These are phyloP conservation scores for Komagataella kurtzmanii DNA, from an alignment of 805 yeast species.

Conservation along the genomic window DNA sequence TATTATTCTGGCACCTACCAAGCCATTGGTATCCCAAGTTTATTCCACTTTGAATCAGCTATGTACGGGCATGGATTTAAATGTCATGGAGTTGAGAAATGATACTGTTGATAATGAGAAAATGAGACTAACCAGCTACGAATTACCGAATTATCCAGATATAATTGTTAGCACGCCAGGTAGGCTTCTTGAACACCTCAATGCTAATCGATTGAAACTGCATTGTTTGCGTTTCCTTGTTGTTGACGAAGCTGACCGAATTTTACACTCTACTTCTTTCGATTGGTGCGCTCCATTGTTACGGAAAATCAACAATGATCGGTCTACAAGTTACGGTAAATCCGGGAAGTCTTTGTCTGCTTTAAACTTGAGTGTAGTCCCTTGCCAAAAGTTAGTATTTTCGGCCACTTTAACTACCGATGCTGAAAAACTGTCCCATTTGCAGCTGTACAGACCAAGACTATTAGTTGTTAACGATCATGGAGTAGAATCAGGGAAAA, in stretches of 20 bases:
- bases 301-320: constrained; percentile 16
- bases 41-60: constrained; percentile 45
- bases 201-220: constrained; percentile 27
- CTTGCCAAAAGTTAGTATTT: constrained; percentile 55
- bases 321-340: not conserved
- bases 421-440: constrained; percentile 68
- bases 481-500: constrained; percentile 14
- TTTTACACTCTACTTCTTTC: constrained; percentile 81
- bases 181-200: constrained; percentile 65
- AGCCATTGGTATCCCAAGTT: constrained; percentile 78
- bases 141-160: constrained; percentile 37
- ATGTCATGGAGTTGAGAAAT: constrained; percentile 49
- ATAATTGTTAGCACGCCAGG: constrained; percentile 67
- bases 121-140: constrained; percentile 19
- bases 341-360: not conserved
- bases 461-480: constrained; percentile 56
- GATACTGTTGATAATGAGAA: constrained; percentile 51
- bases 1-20: constrained; percentile 78
- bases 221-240: constrained; percentile 46
- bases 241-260: constrained; percentile 73
- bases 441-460: constrained; percentile 61
- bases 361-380: not conserved
- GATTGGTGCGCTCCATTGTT: constrained; percentile 70
- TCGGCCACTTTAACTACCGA: constrained; percentile 92
- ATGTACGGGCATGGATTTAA: constrained; percentile 53